Evolutionary conservation across 768 basidiomycete genomes (phyloP).

Genomic region (Mycena kentingensis): DNA sequence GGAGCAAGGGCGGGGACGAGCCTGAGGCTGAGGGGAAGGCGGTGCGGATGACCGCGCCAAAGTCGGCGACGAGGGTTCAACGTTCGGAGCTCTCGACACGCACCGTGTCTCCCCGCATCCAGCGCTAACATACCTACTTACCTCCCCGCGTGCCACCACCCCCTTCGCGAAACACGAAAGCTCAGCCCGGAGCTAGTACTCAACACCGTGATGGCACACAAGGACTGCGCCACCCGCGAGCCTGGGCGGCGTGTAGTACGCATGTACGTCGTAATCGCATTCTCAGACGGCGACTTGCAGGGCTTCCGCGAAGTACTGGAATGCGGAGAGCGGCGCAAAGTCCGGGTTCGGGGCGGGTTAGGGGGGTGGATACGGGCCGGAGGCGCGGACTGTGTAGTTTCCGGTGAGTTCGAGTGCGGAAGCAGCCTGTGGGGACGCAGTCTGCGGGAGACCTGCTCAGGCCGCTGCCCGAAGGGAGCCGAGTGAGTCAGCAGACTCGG

Average conservation of each 20-base stretch:
- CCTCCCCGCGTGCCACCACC: constrained; percentile 66
- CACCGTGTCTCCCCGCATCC: constrained; percentile 90
- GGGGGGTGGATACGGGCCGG: constrained; percentile 31
- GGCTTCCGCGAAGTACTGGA: constrained; percentile 77
- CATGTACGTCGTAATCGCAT: constrained; percentile 67
- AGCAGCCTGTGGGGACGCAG: constrained; percentile 42
- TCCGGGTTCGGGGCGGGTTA: constrained; percentile 55
- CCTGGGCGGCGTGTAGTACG: constrained; percentile 80
- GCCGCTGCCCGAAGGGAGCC: constrained; percentile 58
- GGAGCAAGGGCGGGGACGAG: background rate
- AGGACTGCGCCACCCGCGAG: constrained; percentile 63
- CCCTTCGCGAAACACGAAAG: constrained; percentile 89
- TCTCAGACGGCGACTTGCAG: constrained; percentile 69
- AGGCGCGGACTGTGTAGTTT: constrained; percentile 27
- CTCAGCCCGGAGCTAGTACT: constrained; percentile 86
- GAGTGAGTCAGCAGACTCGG: constrained; percentile 59
- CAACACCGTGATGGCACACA: constrained; percentile 94
- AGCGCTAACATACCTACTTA: constrained; percentile 80
- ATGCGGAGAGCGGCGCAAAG: constrained; percentile 78
- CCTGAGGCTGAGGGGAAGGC: constrained; percentile 64
- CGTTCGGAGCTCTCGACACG: constrained; percentile 47
- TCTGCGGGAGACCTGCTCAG: constrained; percentile 64
- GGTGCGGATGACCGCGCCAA: constrained; percentile 65
- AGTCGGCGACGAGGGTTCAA: constrained; percentile 69
- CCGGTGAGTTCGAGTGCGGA: constrained; percentile 14